Evolutionary conservation across 345 rosid species (phyloP).

Genomic region (Passiflora organensis): DNA sequence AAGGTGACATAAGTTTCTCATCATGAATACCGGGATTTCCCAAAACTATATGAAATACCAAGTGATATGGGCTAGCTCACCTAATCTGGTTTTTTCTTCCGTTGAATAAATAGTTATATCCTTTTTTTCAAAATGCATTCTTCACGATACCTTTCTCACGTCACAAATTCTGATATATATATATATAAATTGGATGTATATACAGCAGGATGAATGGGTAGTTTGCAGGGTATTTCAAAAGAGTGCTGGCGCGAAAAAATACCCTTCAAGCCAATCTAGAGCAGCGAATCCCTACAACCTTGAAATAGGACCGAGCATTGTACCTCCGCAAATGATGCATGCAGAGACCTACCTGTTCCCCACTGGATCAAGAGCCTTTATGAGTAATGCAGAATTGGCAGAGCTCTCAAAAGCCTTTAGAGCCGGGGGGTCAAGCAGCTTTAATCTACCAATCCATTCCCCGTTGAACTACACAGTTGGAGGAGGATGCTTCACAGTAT

Average conservation of each 20-base stretch:
- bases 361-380: constrained; percentile 32
- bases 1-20: constrained; percentile 72
- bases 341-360: constrained; percentile 41
- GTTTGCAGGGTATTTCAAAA: constrained; percentile 92
- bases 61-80: no score
- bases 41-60: no score
- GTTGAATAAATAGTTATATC: no score
- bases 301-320: constrained; percentile 30
- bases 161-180: no score
- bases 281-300: constrained; percentile 43
- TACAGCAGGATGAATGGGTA: constrained; percentile 90
- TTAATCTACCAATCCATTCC: constrained; percentile 39
- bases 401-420: constrained; percentile 67
- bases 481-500: constrained; percentile 47
- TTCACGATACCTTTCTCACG: no score
- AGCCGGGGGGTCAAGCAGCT: constrained; percentile 26
- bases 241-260: constrained; percentile 73
- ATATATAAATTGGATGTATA: neutral
- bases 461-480: constrained; percentile 37
- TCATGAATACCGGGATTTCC: no score
- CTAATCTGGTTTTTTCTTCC: no score
- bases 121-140: no score
- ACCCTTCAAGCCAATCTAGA: constrained; percentile 54
- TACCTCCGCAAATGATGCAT: constrained; percentile 37
- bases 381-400: constrained; percentile 53